Percentiles rank a stretch among this genome's conserved stretches.
Evolutionary conservation across 2,329 filamentous ascomycete species (phyloP).

Genomic region (Xylaria sp.): DNA sequence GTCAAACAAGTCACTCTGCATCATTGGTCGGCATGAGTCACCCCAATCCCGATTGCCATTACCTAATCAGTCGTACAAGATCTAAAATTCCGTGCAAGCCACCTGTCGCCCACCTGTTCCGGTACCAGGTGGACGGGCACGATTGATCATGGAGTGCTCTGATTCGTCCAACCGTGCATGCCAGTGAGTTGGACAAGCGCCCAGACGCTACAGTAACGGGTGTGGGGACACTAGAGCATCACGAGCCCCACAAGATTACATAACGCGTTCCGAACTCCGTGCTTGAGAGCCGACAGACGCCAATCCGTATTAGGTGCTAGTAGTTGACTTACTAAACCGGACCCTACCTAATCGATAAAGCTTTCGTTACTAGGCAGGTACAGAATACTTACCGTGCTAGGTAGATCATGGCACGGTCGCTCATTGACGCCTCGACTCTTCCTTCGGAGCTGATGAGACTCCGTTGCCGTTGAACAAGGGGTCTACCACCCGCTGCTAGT

Average conservation of each 20-base stretch:
- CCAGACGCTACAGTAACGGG: not conserved
- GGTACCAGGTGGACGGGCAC: not conserved
- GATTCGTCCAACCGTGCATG: conserved; percentile 1
- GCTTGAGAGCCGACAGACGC: too few species aligned
- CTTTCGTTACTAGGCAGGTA: too few species aligned
- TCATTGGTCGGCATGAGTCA: not conserved
- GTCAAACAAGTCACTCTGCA: not conserved
- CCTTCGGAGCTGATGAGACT: too few species aligned
- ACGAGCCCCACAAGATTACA: not conserved
- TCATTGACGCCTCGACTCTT: not conserved
- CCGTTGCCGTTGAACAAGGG: too few species aligned
- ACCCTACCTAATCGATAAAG: not conserved
- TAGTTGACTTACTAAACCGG: not conserved
- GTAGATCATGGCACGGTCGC: not conserved
- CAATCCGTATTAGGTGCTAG: too few species aligned
- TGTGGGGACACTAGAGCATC: not conserved
- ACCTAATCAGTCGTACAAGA: not conserved
- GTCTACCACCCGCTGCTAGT: too few species aligned
- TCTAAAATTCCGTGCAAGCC: not conserved
- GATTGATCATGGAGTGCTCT: not conserved
- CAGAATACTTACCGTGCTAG: not conserved
- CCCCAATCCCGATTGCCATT: conserved; percentile 9
- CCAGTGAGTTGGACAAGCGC: not conserved
- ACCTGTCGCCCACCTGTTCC: not conserved
- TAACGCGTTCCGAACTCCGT: too few species aligned